Percentiles rank a stretch among this genome's conserved stretches.
Conservation (phyloP, 306 rosid genomes). For the Corylus heterophylla region DNA sequence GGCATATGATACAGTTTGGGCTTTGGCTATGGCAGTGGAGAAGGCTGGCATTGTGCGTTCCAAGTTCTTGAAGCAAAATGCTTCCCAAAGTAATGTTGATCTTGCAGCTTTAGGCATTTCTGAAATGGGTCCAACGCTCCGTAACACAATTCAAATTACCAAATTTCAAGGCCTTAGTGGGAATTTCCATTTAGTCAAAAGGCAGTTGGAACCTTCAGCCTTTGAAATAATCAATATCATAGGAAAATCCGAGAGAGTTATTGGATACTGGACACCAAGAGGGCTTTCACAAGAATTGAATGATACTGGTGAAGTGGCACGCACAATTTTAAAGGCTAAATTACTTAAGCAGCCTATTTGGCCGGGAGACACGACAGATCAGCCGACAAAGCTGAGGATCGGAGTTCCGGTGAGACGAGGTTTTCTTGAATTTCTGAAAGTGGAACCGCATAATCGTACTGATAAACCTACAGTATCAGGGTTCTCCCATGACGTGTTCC, state of each 20-base stretch:
- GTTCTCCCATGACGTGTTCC: constrained; percentile 29
- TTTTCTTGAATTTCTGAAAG: constrained; percentile 23
- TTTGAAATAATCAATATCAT: constrained; percentile 37
- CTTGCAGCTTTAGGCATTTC: constrained; percentile 17
- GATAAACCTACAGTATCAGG: constrained; percentile 29
- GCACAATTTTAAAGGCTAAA: not conserved
- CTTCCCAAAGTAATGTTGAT: not conserved
- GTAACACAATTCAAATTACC: not conserved
- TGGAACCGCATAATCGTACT: constrained; percentile 9
- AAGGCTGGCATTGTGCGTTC: not conserved
- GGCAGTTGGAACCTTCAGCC: constrained; percentile 31
- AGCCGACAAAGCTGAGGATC: constrained; percentile 33
- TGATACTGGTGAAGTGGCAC: not conserved
- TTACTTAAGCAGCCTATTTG: constrained; percentile 32
- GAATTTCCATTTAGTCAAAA: constrained; percentile 20
- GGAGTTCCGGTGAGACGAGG: constrained; percentile 33
- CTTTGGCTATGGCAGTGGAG: constrained; percentile 31
- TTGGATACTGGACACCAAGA: constrained; percentile 33
- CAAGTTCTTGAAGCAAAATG: not conserved
- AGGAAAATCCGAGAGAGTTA: constrained; percentile 23
- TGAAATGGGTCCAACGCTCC: constrained; percentile 16
- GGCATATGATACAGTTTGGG: constrained; percentile 49
- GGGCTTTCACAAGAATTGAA: constrained; percentile 8
- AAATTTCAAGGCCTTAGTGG: constrained; percentile 31
- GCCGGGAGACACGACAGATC: constrained; percentile 36